Evolutionary conservation across 805 yeast species (phyloP), one percentile per base, ranked within the genome.

Genomic region (Grigorovia humatica): DNA sequence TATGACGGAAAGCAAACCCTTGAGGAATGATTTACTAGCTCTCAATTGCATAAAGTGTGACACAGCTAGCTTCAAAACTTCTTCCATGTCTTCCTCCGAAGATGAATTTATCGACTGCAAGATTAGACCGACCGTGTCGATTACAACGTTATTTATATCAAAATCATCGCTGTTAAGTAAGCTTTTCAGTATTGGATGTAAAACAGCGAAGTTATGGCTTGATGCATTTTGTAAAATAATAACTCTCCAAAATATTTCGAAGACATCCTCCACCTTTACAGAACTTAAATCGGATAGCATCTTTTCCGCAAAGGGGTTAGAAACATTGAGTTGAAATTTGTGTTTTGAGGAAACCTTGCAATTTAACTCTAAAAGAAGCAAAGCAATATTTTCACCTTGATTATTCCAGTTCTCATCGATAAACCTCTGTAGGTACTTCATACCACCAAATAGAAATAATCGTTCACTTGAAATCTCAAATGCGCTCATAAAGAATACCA

Each of bases 241-340:
- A 43, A 67, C 71, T 61, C 79, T 74, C 85, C 86, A 81, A 57
- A 75, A 75, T 5, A 77, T 57, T 6, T 75, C 75, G 27, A 69
- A 60, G n/a, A 72, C 29, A 35, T 47, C 48, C 9, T 52, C 57
- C 23, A 48, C 44, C 19, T n/a, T 9, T 50, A 20, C 9, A 15
- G 23, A 19, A 13, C 45, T 41, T 48, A 59, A 30, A 9, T 27
- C 38, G 2, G 46, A n/a, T 13, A 54, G 40, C 1, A 58, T 42
- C 1, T 48, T 44, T n/a, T 46, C 43, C 7, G 49, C 52, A 30
- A 67, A 61, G 4, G 60, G 60, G 2, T 56, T 54, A 32, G 71
- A 57, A 17, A 72, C 59, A 7, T 55, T 60, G 2, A 63, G 50
- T 44, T 62, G 62, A 19, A 74, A 61, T 32, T 69, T 71, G n/a